Percentiles rank a stretch among this genome's conserved stretches.
These are phyloP conservation scores for Beauveria brongniartii DNA, from an alignment of 2,329 filamentous ascomycete species.

Conservation along the genomic window DNA sequence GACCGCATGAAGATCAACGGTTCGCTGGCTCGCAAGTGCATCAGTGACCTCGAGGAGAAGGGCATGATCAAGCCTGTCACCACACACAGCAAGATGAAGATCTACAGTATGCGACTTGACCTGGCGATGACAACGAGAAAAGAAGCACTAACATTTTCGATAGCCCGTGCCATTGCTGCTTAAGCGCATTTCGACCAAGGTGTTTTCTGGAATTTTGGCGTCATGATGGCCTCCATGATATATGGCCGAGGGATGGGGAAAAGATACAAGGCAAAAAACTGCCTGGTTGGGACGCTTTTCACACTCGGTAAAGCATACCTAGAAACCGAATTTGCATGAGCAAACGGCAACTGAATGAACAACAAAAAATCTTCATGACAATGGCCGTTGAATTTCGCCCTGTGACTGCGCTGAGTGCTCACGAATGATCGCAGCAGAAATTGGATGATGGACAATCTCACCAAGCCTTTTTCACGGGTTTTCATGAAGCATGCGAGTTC, in stretches of 20 bases:
- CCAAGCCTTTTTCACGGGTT: not conserved
- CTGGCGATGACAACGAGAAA: not conserved
- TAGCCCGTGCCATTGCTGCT: conserved; percentile 53
- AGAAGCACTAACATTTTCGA: conserved; percentile 18
- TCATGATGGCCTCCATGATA: conserved; percentile 29
- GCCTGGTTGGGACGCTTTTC: conserved; percentile 32
- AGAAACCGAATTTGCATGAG: conserved; percentile 29
- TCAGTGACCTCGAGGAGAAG: conserved; percentile 93
- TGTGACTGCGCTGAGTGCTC: not conserved
- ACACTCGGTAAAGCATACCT: conserved; percentile 32
- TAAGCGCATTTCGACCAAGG: conserved; percentile 26
- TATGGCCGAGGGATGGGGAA: conserved; percentile 27
- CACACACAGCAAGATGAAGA: conserved; percentile 92
- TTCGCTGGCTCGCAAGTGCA: conserved; percentile 82
- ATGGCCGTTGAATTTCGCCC: not conserved
- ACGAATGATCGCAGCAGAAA: not conserved
- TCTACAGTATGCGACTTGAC: conserved; percentile 67
- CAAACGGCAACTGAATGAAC: conserved; percentile 32
- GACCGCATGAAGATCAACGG: conserved; percentile 99
- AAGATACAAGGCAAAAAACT: conserved; percentile 26
- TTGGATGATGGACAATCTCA: not conserved
- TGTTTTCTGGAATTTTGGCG: conserved; percentile 29
- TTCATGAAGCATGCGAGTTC: too few species aligned
- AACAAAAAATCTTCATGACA: conserved; percentile 15
- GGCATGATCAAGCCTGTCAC: conserved; percentile 98